Base-by-base conservation (phyloP, 257 asterid genomes). In the Primulina eburnea region DNA sequence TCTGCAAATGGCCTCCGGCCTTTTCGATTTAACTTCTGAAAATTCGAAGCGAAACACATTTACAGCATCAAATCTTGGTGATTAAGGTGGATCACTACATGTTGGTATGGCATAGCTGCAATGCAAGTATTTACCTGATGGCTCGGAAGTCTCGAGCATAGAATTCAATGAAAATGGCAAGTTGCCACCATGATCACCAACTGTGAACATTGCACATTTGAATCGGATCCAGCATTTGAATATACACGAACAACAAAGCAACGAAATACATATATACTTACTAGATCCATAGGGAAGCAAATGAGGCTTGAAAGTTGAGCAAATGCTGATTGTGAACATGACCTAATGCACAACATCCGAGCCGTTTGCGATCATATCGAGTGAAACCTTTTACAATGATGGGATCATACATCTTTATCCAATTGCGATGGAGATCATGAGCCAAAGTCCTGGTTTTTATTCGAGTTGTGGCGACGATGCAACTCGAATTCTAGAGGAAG, bases 331-430 rank as follows among this genome's bases (percentile, higher is more conserved):
- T 4, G 76, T 85, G 57, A 82, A 68, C 52, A 84, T 20, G 16
- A 84, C 2, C 2, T 33, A 83, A 62, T 14, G 87, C 94, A 29
- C 76, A 73, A 29, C 69, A 83, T 12, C 88, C 79, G 60, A 89
- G 77, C 60, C 84, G 65, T 64, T 66, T 85, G 69, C 89, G 87
- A 34, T 89, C 90, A 63, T 77, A 60, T 8, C 72, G 68, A 53
- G 79, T 85, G 72, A 87, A 83, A 65, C 94, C 82, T 71, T 85
- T 87, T 6, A 89, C 80, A 20, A 89, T 71, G 24, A 89, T 82
- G 62, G 92, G 88, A 82, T 85, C 88, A 60, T 43, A 12, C 55
- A 43, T 43, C 7, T 14, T 43, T 43, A 12, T 14, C 14, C 50
- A 38, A 6, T 38, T 38, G 50, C 3, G 6, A 38, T 8, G 50